Base-by-base conservation (phyloP, 1,284 basidiomycete genomes). In the Tremellales sp. region DNA sequence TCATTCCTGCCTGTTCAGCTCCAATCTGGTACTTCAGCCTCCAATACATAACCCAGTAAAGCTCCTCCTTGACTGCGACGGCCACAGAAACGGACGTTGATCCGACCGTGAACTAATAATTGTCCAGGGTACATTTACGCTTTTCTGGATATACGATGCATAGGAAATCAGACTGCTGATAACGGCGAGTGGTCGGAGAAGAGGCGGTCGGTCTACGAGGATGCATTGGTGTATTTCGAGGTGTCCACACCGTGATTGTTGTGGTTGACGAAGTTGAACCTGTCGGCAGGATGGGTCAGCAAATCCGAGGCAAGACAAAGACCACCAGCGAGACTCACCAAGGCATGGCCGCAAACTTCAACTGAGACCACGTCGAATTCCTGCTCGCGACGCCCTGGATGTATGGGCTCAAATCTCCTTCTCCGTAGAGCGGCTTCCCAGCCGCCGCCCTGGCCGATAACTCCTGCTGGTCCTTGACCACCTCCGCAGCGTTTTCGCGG, bases 191-290 rank as follows among this genome's bases (percentile, higher is more conserved):
- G 22, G 31, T 34, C 10, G 18, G 27, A 33, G 31, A 14, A 7
- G 19, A 43, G 38, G 40, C 13, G 13, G 43, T 45, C 10, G 19
- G 34, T 18, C 34, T 57, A 58, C 50, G 52, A 53, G 22, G 55
- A 29, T 34, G 56, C 53, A 21, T 38, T 32, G 31, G 53, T 51
- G 70, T 93, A 94, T 73, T 90, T 92, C 53, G 82, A 79, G 22
- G 84, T 79, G 66, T 93, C 87, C 22, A 84, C 83, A 10, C 90
- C 90, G 68, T 95, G 91, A 70, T 83, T 74, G 46, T 82, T 83
- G 73, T 95, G 91, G 72, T 92, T 85, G 62, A 91, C 89, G 48
- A 93, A 75, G 76, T 95, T 94, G 75, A 94, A 83, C 89, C 88
- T 92, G 61, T 22, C 25, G 19, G 16, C 28, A n/a, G 21, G 31